Evolutionary conservation across 345 rosid species (phyloP), one percentile per base, ranked within the genome.

Genomic region (Gynandropsis gynandra): DNA sequence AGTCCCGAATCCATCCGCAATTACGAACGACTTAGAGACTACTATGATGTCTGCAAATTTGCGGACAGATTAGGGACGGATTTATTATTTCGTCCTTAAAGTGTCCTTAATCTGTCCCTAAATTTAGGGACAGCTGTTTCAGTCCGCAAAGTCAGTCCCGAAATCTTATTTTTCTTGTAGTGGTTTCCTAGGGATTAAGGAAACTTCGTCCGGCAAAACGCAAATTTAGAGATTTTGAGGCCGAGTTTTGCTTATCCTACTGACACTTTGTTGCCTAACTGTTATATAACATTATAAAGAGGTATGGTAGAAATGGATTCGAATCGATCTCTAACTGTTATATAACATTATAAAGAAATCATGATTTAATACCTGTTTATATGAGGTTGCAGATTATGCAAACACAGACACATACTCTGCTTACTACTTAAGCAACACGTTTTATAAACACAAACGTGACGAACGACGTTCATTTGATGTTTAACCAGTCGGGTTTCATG

Each of bases 201-300:
- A 16, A 81, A 85, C 58, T 70, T 85, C 15, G 79, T 65, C 29
- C 58, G 75, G 5, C 53, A 49, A 8, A 34, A 43, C 17, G 8
- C n/a, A 19, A 62, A 48, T n/a, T 38, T 19, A 1, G 35, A 52
- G 10, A 15, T 15, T 29, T 1, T 81, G 48, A 77, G 94, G 86
- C 56, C 70, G 52, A 75, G 72, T 38, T 84, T 77, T 52, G 58
- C 17, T 27, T 1, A 66, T 8, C 86, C 89, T 8, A 73, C 89
- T 0, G 86, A 85, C 10, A 75, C 82, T 1, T 24, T 84, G 1
- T 34, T 81, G 15, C 84, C 89, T 38, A 10, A 37, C 9, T 37
- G 11, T 10, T 10, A 37, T 10, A n/a, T n/a, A n/a, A n/a, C 8
- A 37, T 37, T 8, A 37, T 3, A 37, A 37, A 2, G 8, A 10